Evolutionary conservation across 2,329 filamentous ascomycete genomes (phyloP), one percentile per base, ranked within the genome.

Genomic region (Xylariales sp.): DNA sequence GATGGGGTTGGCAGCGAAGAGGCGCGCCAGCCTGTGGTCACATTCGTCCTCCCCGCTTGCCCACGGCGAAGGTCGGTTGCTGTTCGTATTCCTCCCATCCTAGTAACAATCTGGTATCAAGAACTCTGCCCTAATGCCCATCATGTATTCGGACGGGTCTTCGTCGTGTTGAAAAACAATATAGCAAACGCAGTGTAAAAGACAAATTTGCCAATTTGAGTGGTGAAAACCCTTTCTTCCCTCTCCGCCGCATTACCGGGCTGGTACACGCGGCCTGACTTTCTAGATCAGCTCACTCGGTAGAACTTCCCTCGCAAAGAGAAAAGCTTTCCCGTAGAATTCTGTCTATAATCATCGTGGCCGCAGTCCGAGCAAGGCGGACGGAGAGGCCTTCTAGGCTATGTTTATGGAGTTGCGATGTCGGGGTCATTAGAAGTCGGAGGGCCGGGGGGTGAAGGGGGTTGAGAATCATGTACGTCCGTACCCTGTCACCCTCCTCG

Each of bases 401-500:
- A 61, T 66, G 62, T 68, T 63, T 53, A 53, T 64, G 55, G 70
- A 74, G 72, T 74, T 75, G 76, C 67, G 72, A 63, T 64, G 67
- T 65, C 58, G 72, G 75, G 73, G 72, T 76, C 74, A 76, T 78
- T 74, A 75, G 75, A 77, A 73, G 62, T 71, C 69, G 71, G 71
- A 73, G 71, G 75, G 75, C 67, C 65, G 68, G 65, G 64, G 62
- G 56, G 60, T 62, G 64, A 34, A 57, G 34, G 43, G 58, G 49
- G 32, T 50, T 64, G 70, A 71, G 62, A 75, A 60, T 64, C 64
- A 61, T 69, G 62, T 71, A 55, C 77, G 76, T 78, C 75, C 81
- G 80, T 81, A 80, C 78, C 80, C 79, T 79, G 52, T 79, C 74
- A 71, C 79, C 79, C 70, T 76, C 69, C 73, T 72, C 59, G 46